A percentile compares a stretch with the other conserved stretches of the same genome.
Evolutionary conservation across 192 early-diverging fungal genomes (phyloP).

Genomic region (Physocladia obscura): DNA sequence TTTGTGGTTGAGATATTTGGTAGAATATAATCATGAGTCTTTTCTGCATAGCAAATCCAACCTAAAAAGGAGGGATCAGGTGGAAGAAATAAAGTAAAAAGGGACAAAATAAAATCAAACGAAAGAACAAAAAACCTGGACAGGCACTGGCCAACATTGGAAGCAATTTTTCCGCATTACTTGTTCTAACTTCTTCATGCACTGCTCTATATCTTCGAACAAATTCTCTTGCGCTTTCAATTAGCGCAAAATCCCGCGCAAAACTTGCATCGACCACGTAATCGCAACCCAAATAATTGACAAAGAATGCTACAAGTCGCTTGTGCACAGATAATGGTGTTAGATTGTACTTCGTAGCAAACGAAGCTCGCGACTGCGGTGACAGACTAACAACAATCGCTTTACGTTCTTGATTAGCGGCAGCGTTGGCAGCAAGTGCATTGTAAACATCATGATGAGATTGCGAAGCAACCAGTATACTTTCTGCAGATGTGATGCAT

Average conservation of each 20-base stretch:
- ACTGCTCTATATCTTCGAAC: constrained; percentile 62
- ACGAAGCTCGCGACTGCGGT: constrained; percentile 85
- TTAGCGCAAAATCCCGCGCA: constrained; percentile 81
- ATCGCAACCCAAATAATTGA: constrained; percentile 72
- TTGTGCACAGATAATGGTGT: constrained; percentile 67
- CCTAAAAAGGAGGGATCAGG: constrained; percentile 41
- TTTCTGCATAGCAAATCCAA: constrained; percentile 99
- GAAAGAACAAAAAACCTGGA: constrained; percentile 41
- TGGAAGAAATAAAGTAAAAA: not conserved
- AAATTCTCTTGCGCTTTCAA: constrained; percentile 87
- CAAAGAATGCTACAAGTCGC: constrained; percentile 74
- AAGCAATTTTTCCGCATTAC: constrained; percentile 30
- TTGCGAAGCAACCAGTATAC: constrained; percentile 88
- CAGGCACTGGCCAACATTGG: constrained; percentile 58
- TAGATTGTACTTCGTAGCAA: constrained; percentile 82
- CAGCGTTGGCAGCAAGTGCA: constrained; percentile 61
- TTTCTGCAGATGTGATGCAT: constrained; percentile 97
- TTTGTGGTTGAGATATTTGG: constrained; percentile 86
- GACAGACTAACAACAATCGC: constrained; percentile 85
- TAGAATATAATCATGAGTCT: constrained; percentile 87
- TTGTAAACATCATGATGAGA: constrained; percentile 84
- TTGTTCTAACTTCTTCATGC: constrained; percentile 25
- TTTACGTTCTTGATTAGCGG: constrained; percentile 25
- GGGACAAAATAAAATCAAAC: too few species aligned
- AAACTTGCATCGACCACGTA: constrained; percentile 88